Base-by-base conservation (phyloP, 78 protist genomes). In the Speleostelium caveatum region DNA sequence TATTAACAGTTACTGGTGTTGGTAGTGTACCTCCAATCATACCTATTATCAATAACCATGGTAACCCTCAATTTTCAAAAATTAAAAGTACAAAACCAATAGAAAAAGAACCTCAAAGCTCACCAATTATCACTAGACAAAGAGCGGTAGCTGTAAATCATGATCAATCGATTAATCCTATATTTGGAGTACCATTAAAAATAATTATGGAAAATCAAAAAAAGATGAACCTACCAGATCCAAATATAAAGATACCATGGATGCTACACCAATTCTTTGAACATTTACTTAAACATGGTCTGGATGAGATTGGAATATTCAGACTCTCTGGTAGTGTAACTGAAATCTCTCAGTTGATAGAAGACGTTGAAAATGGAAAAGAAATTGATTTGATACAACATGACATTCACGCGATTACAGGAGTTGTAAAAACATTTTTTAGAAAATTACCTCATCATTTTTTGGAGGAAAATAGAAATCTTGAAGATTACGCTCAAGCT, bases 361-460 rank as follows among this genome's bases (percentile, higher is more conserved):
- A 38, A 7, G 36, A 41, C 5, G 67, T 83, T 42, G 91, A 83
- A 60, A 74, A 69, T n/a, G 73, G 65, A 24, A 53, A 26, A 24
- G 91, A 69, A 8, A 42, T 83, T 2, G 79, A 83, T 59, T 63
- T 83, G 2, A 36, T n/a, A 21, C 72, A 55, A 56, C 61, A 58
- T 65, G 91, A 83, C 42, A 83, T 83, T 30, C 78, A 83, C 42
- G 79, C 91, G n/a, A 16, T 83, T 8, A 42, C 78, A 33, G 79
- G 91, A 2, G 22, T 83, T 26, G 91, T 83, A n/a, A 83, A 83
- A 60, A 56, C 56, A 26, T 83, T 83, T 55, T 83, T 83, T 33
- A 53, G 91, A 35, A 83, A 59, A 45, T 74, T 83, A 30, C 78
- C 91, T 6, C 4, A 14, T 58, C 42, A 39, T 24, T 33, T 63